These are phyloP conservation scores for Serendipita sp. DNA, from an alignment of 768 basidiomycete species.

Conservation along the genomic window DNA sequence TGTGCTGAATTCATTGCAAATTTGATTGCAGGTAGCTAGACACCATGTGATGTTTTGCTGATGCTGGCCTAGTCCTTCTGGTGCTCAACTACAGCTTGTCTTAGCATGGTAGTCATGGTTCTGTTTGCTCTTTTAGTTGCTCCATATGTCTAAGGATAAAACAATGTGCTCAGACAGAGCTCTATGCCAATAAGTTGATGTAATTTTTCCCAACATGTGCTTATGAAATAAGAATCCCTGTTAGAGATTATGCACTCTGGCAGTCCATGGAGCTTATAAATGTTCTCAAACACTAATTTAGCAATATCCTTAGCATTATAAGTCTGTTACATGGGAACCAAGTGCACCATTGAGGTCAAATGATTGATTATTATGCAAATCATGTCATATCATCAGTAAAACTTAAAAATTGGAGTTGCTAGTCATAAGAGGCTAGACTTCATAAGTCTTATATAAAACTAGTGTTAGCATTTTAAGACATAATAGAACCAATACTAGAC, in stretches of 20 bases:
- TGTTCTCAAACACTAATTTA: neutral
- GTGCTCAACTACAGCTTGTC: slow-evolving; percentile 15
- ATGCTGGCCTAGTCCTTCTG: slow-evolving; percentile 19
- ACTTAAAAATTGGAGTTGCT: too few relatives aligned
- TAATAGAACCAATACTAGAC: too few relatives aligned
- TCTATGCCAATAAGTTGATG: slow-evolving; percentile 16
- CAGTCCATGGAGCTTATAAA: slow-evolving; percentile 11
- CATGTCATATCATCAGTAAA: neutral
- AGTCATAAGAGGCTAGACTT: too few relatives aligned
- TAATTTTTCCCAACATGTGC: slow-evolving; percentile 21
- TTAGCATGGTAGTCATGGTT: slow-evolving; percentile 17
- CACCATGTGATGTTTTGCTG: too few relatives aligned
- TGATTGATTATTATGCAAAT: slow-evolving; percentile 11
- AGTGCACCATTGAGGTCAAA: slow-evolving; percentile 8
- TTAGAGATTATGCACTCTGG: slow-evolving; percentile 19
- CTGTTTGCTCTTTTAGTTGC: slow-evolving; percentile 20
- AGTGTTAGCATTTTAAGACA: too few relatives aligned
- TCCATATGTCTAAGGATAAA: slow-evolving; percentile 25
- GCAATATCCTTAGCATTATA: slow-evolving; percentile 10
- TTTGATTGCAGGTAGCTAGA: slow-evolving; percentile 13
- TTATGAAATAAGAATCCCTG: slow-evolving; percentile 20
- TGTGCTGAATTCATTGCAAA: slow-evolving; percentile 13
- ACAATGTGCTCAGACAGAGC: slow-evolving; percentile 19
- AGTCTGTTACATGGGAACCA: neutral
- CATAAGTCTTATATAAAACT: too few relatives aligned